Base-by-base conservation (phyloP, 2,329 filamentous ascomycete species). In the Neonectria hederae region DNA sequence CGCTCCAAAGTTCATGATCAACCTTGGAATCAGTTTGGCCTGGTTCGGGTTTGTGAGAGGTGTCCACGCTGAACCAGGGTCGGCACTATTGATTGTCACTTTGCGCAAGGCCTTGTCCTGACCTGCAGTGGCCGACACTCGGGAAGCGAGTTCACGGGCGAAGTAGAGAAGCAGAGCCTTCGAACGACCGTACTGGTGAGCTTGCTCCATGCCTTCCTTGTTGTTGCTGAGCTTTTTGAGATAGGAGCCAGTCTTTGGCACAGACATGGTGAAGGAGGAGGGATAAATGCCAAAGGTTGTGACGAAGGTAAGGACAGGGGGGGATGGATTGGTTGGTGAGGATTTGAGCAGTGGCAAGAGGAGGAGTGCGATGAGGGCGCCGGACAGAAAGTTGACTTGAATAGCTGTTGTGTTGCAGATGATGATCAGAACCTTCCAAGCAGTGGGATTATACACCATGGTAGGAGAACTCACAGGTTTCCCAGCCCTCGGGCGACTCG, bases 1-100 rank as follows among this genome's bases (percentile, higher is more conserved):
- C 0, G 78, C 76, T 24, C 75, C 74, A 65, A 79, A 74, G 63
- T 80, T 79, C 76, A 77, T 79, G 32, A 80, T 79, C 52, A 80
- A 49, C 40, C 78, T 70, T 0, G 78, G 78, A 17, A 80, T 80
- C 26, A 79, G 66, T 62, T 77, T 76, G 5, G 66, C 61, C 56
- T 78, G 75, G 63, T 78, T 79, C 0, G 77, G 76, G 21, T 72
- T 74, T 5, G 78, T 80, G 26, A 80, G 76, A 2, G 76, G 75
- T 1, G 78, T 80, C 78, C 78, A 80, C 5, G 78, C 77, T 0
- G 78, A 78, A 0, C 78, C 78, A 1, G 78, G 78, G 43, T 80
- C 78, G 3, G 77, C 78, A 64, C 78, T 80, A 66, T 78, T 80
- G 65, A 80, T 74, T 5, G 77, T 80, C 8, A 79, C 74, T 11